Base-by-base conservation (phyloP, 2,329 filamentous ascomycete species). In the Sclerotinia borealis region DNA sequence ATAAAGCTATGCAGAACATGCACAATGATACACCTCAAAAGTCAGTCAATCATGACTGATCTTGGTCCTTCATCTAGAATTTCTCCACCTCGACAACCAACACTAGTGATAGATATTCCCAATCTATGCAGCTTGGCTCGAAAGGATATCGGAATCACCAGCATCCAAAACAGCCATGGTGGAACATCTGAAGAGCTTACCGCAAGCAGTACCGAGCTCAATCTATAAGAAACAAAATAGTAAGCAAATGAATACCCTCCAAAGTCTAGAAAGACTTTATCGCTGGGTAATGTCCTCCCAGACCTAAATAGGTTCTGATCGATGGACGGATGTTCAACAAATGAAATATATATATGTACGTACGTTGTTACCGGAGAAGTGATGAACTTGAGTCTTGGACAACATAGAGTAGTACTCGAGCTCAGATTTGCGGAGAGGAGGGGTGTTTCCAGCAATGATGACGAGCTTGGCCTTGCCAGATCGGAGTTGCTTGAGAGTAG, bases 361-460 rank as follows among this genome's bases (percentile, higher is more conserved):
- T 89, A 98, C 93, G 87, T 98, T 98, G 89, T 96, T 96, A 76
- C 95, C 95, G 73, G 77, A 92, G 84, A 97, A 98, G 86, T 99
- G 95, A 86, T 98, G 93, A 76, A 98, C 93, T 71, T 90, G 88
- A 75, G 89, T 91, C 88, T 98, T 96, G 79, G 88, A 88, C 75
- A 96, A 81, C 91, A 95, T 95, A 78, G 86, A 86, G 84, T 93
- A 96, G 86, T 85, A 97, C 84, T 97, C 93, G 69, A 97, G 87
- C 85, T 98, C 93, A 76, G 87, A 91, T 89, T 98, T 99, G 80
- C 93, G 89, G 75, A 99, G 91, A 80, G 95, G 95, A 77, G 93
- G 93, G 73, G 93, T 96, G 86, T 99, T 98, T 82, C 91, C 92
- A 73, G 89, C 84, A 70, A 96, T 96, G 82, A 96, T 92, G 79